Percentiles rank a stretch among this genome's conserved stretches.
Evolutionary conservation across 1,284 basidiomycete species (phyloP).

Genomic region (Fomitopsis pinicola): DNA sequence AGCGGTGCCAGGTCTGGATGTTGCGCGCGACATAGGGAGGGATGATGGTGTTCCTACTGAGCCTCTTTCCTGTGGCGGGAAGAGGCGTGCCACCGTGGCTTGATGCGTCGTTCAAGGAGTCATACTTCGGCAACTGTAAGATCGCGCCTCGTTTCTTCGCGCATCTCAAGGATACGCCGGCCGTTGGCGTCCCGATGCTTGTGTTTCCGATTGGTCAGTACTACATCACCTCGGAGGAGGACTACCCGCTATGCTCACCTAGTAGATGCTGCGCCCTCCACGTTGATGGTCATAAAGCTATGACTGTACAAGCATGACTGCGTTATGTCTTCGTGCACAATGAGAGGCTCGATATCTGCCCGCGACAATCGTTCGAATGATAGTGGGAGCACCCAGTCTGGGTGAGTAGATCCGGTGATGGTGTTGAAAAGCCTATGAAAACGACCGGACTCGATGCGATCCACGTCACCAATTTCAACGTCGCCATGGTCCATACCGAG

Average conservation of each 20-base stretch:
- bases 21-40: not conserved
- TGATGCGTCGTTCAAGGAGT: not conserved
- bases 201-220: no score
- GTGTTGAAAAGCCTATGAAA: not conserved
- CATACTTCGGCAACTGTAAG: not conserved
- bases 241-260: not conserved
- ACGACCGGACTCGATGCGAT: not conserved
- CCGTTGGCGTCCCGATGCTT: not conserved
- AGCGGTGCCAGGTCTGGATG: not conserved
- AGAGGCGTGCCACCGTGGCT: not conserved
- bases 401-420: not conserved
- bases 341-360: not conserved
- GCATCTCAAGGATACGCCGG: not conserved
- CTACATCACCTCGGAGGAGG: no score
- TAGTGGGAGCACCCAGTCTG: not conserved
- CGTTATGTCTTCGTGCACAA: not conserved
- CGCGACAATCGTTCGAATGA: not conserved
- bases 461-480: not conserved
- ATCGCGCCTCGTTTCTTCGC: not conserved
- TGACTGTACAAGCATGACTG: not conserved
- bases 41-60: not conserved
- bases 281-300: not conserved
- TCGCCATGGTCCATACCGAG: not conserved
- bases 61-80: not conserved
- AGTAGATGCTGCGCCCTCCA: not conserved